These are phyloP conservation scores for Boletus sp. DNA, from an alignment of 768 basidiomycete species.

Conservation along the genomic window DNA sequence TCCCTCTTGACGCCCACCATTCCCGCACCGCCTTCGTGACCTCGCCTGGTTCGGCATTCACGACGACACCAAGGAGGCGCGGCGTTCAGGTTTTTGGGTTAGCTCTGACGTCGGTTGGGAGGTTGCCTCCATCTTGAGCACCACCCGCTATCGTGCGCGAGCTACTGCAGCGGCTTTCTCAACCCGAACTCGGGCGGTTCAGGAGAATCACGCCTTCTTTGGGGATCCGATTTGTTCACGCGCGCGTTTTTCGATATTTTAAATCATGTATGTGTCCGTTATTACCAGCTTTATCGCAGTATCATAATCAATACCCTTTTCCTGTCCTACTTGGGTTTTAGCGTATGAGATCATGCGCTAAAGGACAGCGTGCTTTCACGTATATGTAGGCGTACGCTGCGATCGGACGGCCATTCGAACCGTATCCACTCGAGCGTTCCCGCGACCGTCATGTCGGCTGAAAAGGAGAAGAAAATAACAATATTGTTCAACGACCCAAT, in stretches of 20 bases:
- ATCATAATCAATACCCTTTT: background rate
- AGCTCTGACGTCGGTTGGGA: conserved; percentile 25
- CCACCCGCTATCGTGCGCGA: no score
- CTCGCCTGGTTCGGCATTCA: conserved; percentile 62
- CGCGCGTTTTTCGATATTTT: background rate
- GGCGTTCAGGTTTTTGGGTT: conserved; percentile 35
- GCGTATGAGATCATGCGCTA: conserved; percentile 50
- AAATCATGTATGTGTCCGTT: background rate
- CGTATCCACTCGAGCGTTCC: conserved; percentile 67
- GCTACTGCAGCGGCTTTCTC: no score
- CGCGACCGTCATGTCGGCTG: conserved; percentile 55
- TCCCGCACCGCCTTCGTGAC: conserved; percentile 32
- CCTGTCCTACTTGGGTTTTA: background rate
- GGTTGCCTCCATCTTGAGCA: conserved; percentile 56
- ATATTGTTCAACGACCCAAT: background rate
- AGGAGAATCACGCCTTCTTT: background rate
- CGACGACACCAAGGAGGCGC: conserved; percentile 49
- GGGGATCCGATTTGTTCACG: background rate
- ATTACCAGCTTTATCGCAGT: no score
- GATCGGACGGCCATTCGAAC: conserved; percentile 83
- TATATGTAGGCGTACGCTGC: conserved; percentile 81
- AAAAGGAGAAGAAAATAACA: background rate
- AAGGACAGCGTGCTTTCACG: conserved; percentile 83
- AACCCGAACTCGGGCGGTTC: background rate
- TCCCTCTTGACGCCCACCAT: conserved; percentile 14